These are phyloP conservation scores for Vitis riparia DNA, from an alignment of 164 flowering plant species.

Conservation along the genomic window DNA sequence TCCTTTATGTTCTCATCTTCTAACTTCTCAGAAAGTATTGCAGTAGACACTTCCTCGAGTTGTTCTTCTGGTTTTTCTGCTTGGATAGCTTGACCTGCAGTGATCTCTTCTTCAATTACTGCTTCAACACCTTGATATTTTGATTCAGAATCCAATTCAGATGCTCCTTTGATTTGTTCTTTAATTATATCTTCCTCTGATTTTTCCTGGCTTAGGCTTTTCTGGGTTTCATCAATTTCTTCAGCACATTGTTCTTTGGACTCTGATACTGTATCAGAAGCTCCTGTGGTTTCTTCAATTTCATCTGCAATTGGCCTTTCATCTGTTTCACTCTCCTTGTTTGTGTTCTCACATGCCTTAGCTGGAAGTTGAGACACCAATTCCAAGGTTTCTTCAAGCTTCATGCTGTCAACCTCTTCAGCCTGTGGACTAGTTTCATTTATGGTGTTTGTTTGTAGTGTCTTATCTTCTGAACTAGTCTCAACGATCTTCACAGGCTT, in stretches of 20 bases:
- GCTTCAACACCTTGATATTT: slow-evolving; percentile 6
- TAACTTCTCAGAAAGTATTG: no score
- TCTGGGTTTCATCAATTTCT: slow-evolving; percentile 7
- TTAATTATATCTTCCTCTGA: slow-evolving; percentile 6
- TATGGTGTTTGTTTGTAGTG: background rate
- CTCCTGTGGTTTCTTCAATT: slow-evolving; percentile 7
- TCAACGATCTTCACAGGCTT: background rate
- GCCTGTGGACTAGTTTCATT: slow-evolving; percentile 4
- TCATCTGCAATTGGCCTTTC: slow-evolving; percentile 11
- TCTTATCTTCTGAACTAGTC: background rate
- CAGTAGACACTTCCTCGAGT: slow-evolving; percentile 8
- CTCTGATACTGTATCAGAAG: background rate
- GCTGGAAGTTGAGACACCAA: slow-evolving; percentile 6
- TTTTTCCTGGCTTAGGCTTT: slow-evolving; percentile 2
- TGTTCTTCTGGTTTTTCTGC: slow-evolving; percentile 15
- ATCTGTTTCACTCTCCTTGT: slow-evolving; percentile 1
- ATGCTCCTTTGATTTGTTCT: slow-evolving; percentile 10
- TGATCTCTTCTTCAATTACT: slow-evolving; percentile 8
- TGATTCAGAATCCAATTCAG: slow-evolving; percentile 7
- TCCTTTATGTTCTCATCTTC: no score
- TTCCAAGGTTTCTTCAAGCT: slow-evolving; percentile 13
- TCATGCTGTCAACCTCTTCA: background rate
- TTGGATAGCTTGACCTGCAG: background rate
- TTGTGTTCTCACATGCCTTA: slow-evolving; percentile 7
- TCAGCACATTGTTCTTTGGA: slow-evolving; percentile 2